phyloP scores from a whole-genome alignment of 345 rosid species.

The Geranium rotundifolium region DNA sequence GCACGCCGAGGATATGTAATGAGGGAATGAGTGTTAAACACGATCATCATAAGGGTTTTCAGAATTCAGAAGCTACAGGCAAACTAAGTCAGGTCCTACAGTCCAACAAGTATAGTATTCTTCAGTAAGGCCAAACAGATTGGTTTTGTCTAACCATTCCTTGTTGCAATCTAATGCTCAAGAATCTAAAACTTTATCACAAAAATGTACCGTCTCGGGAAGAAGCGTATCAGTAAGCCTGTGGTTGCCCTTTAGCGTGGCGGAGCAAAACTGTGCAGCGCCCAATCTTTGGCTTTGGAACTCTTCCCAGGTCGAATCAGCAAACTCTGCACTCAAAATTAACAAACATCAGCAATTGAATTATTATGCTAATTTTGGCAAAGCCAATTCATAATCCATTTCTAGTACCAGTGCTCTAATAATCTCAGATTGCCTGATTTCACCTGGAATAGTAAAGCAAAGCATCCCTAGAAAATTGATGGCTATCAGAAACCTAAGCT shows the following conservation, averaged over 20 bases:
- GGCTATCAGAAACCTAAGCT: neutral
- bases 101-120: neutral
- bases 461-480: neutral
- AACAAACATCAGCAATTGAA: no score
- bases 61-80: neutral
- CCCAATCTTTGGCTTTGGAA: constrained; percentile 70
- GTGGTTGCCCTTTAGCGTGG: constrained; percentile 71
- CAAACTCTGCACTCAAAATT: constrained; percentile 40
- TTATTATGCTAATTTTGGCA: no score
- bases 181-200: neutral
- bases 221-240: constrained; percentile 46
- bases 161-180: neutral
- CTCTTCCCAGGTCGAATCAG: constrained; percentile 95
- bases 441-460: no score
- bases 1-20: no score
- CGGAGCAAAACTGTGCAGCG: constrained; percentile 97
- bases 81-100: neutral
- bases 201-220: constrained; percentile 40
- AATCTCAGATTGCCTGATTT: no score
- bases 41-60: neutral
- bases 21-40: neutral
- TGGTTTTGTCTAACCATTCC: neutral
- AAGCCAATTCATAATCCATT: neutral
- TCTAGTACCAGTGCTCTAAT: no score
- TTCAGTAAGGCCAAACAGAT: neutral